Base-by-base conservation (phyloP, 257 asterid genomes). In the Hygrophila difformis region DNA sequence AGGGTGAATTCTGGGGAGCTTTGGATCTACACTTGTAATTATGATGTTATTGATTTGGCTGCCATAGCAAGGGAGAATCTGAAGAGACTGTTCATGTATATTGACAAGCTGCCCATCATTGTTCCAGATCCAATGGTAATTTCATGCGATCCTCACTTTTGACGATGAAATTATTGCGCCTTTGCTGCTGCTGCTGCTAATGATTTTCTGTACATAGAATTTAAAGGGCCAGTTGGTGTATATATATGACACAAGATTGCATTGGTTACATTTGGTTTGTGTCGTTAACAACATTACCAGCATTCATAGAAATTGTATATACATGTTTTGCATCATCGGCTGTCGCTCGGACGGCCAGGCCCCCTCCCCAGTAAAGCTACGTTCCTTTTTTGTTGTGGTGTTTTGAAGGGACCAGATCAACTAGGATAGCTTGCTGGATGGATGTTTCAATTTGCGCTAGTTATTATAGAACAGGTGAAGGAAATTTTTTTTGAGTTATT, bases 1-100 rank as follows among this genome's bases (percentile, higher is more conserved):
- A 78, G 83, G 66, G 67, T 87, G 64, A 57, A 76, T 38, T 83
- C 97, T 0, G 69, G 80, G 38, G 97, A 87, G 39, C 86, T 87
- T 0, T 87, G 97, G 97, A 66, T 87, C 38, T 87, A 80, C 75
- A 74, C 93, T 1, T 69, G 88, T 71, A 52, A 33, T 4, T 51
- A 68, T 16, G 97, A 87, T 35, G 58, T 87, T 28, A 41, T 58
- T 1, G 93, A 87, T 24, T 51, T 76, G 53, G 39, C 77, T 3
- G 63, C 77, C 37, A 78, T 84, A 41, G 49, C 64, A 22, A 68
- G 64, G 68, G 87, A 87, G 44, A 81, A 80, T 66, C 48, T 70
- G 60, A 74, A 74, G 78, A 84, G 92, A 31, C 70, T 83, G n/a
- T 49, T 73, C 55, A 64, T 75, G 60, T 87, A 65, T 60, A 60